Evolutionary conservation across 495 filamentous ascomycete genomes (phyloP).

Genomic region (Podospora conica): DNA sequence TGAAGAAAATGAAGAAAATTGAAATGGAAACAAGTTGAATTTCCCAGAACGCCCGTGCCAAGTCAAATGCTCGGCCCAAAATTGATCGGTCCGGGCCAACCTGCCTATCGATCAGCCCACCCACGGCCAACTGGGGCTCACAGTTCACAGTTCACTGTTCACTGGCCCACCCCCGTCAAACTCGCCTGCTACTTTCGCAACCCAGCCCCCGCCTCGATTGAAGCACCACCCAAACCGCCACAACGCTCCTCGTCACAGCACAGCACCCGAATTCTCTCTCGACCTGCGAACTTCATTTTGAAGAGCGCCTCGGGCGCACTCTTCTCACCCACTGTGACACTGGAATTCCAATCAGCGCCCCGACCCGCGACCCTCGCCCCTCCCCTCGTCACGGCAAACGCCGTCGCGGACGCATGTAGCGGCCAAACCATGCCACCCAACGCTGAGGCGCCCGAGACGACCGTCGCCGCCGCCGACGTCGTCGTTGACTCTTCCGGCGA

Average conservation of each 20-base stretch:
- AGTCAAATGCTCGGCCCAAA: too few relatives aligned
- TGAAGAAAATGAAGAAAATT: too few relatives aligned
- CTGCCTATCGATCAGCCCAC: too few relatives aligned
- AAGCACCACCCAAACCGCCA: not conserved
- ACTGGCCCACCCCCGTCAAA: not conserved
- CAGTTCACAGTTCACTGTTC: too few relatives aligned
- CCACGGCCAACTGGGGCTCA: too few relatives aligned
- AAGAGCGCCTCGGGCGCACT: conserved; percentile 9
- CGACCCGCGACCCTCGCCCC: not conserved
- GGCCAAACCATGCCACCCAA: conserved; percentile 32
- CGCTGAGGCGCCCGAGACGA: conserved; percentile 29
- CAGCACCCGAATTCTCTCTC: conserved; percentile 1
- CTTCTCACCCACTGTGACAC: conserved; percentile 12
- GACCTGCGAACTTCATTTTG: conserved; percentile 4
- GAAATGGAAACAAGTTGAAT: too few relatives aligned
- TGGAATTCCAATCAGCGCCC: not conserved
- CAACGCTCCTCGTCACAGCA: not conserved
- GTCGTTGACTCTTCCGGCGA: not conserved
- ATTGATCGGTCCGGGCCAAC: too few relatives aligned
- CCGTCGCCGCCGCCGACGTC: conserved; percentile 20
- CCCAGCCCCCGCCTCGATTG: not conserved
- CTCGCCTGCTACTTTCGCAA: not conserved
- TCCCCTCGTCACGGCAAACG: conserved; percentile 2
- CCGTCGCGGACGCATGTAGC: conserved; percentile 35
- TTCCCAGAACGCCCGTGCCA: too few relatives aligned